These are phyloP conservation scores for Fraxinus latifolia DNA, from an alignment of 305 asterid species.

Conservation along the genomic window DNA sequence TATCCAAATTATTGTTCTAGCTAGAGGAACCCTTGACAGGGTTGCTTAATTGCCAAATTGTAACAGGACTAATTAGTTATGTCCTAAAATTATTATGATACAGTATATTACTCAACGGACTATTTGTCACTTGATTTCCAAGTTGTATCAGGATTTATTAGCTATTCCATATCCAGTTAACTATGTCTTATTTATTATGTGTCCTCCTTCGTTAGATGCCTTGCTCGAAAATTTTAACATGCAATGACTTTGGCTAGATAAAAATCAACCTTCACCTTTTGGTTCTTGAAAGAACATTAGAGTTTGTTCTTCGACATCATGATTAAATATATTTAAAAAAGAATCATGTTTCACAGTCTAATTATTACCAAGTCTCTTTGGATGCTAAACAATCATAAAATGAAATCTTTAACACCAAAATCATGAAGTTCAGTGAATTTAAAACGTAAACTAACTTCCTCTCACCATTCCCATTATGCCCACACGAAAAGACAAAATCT, in stretches of 20 bases:
- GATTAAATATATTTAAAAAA: neutral
- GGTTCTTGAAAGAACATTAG: neutral
- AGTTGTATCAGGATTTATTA: neutral
- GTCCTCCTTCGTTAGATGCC: neutral
- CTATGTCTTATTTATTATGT: neutral
- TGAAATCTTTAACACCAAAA: neutral
- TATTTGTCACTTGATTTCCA: neutral
- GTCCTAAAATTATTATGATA: neutral
- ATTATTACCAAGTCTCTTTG: neutral
- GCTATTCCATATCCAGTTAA: neutral
- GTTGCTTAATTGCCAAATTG: neutral
- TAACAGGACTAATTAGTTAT: neutral
- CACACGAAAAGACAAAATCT: neutral
- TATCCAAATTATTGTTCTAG: neutral
- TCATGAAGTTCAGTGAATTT: neutral
- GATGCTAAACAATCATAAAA: neutral
- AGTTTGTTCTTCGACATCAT: neutral
- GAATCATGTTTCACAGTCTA: neutral
- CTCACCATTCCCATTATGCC: neutral
- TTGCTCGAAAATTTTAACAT: neutral
- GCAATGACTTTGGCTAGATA: neutral
- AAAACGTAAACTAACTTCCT: neutral
- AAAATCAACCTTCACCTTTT: neutral
- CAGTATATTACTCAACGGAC: neutral
- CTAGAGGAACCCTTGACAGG: neutral